Conservation (phyloP, 768 basidiomycete species). For the Tricholoma furcatifolium region DNA sequence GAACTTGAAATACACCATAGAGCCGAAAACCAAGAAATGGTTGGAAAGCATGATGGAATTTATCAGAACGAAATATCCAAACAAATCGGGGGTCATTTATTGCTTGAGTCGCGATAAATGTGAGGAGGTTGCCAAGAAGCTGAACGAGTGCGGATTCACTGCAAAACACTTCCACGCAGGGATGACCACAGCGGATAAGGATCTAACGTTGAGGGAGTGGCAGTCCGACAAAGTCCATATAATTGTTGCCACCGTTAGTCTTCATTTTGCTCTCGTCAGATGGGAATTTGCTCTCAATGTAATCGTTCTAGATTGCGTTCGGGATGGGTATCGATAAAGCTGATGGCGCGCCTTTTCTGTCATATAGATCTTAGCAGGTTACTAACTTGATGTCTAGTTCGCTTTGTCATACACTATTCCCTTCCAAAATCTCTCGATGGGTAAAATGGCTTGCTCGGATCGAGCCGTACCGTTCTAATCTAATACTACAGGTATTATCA, state of each 20-base stretch:
- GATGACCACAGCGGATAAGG: conserved; percentile 62
- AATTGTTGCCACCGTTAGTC: conserved; percentile 87
- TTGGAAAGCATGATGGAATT: conserved; percentile 65
- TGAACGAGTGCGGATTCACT: conserved; percentile 57
- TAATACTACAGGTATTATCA: conserved; percentile 69
- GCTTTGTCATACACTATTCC: conserved; percentile 88
- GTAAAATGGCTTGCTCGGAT: conserved; percentile 33
- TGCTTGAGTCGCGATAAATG: conserved; percentile 70
- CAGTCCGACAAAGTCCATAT: conserved; percentile 67
- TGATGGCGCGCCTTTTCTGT: conserved; percentile 47
- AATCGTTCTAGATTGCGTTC: conserved; percentile 72
- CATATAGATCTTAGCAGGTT: not conserved
- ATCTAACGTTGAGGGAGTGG: conserved; percentile 69
- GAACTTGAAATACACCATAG: conserved; percentile 81
- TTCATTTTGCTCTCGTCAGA: conserved; percentile 4
- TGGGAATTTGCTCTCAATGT: not conserved
- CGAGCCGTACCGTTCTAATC: conserved; percentile 4
- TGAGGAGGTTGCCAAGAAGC: conserved; percentile 73
- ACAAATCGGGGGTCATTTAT: conserved; percentile 83
- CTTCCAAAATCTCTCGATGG: conserved; percentile 84
- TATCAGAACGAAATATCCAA: conserved; percentile 56
- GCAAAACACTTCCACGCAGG: conserved; percentile 88
- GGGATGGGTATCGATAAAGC: conserved; percentile 97
- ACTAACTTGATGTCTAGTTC: conserved; percentile 48
- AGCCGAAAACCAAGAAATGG: conserved; percentile 38